These are phyloP conservation scores for Symbiodinium natans DNA, from an alignment of 73 alveolate genomes.

Conservation along the genomic window DNA sequence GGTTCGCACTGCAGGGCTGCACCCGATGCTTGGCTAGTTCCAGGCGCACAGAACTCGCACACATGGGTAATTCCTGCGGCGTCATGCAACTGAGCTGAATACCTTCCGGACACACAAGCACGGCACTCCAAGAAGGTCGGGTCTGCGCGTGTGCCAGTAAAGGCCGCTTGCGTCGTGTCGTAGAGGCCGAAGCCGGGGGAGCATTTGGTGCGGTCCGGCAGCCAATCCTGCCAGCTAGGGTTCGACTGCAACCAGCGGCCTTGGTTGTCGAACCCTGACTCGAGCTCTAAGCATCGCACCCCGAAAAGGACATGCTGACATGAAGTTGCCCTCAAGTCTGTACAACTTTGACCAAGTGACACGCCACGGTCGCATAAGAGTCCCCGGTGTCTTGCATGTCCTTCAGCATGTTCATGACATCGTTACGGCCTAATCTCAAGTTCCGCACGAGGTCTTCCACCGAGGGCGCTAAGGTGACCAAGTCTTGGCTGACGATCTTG, in stretches of 20 bases:
- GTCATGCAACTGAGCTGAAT: background rate
- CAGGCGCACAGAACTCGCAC: slow-evolving; percentile 6
- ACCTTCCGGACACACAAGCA: slow-evolving; percentile 33
- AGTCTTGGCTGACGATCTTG: slow-evolving; percentile 30
- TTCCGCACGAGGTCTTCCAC: slow-evolving; percentile 21
- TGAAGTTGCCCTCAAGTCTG: background rate
- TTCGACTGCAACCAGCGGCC: slow-evolving; percentile 21
- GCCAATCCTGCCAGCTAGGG: slow-evolving; percentile 5
- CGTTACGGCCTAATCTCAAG: background rate
- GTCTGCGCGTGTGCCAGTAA: background rate
- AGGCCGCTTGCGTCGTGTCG: background rate
- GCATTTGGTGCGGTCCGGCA: slow-evolving; percentile 39
- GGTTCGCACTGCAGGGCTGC: slow-evolving; percentile 10
- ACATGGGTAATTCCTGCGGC: background rate
- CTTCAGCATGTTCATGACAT: slow-evolving; percentile 20
- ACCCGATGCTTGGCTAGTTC: slow-evolving; percentile 28
- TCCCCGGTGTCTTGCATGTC: slow-evolving; percentile 4
- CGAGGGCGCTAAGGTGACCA: slow-evolving; percentile 18
- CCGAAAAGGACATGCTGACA: background rate
- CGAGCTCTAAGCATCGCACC: background rate
- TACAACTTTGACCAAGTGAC: background rate
- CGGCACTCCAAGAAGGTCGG: background rate
- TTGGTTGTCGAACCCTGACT: background rate
- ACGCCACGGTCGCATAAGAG: background rate
- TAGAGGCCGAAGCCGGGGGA: slow-evolving; percentile 51